phyloP scores from a whole-genome alignment of 139 green algal species.

The Chlorella sp. region DNA sequence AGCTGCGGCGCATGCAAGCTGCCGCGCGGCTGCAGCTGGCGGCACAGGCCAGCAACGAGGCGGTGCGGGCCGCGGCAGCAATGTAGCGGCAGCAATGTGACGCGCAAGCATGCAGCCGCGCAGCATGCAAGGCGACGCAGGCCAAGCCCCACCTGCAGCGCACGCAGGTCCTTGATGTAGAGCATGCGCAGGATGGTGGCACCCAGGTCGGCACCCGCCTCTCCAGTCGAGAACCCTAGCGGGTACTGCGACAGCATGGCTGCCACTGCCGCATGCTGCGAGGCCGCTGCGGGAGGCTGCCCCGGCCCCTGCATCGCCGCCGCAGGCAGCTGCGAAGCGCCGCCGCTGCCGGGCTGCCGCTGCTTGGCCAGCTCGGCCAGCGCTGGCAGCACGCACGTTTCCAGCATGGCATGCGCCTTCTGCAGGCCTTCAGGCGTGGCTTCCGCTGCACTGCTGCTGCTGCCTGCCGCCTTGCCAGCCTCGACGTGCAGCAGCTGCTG shows the following conservation, averaged over 20 bases:
- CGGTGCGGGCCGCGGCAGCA: too few species aligned
- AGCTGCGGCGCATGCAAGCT: too few species aligned
- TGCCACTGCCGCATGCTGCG: conserved; percentile 10
- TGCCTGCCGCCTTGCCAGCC: background rate
- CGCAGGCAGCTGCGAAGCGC: background rate
- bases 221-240: conserved; percentile 45
- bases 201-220: conserved; percentile 57
- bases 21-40: too few species aligned
- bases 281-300: conserved; percentile 12
- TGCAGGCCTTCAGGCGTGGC: conserved; percentile 2
- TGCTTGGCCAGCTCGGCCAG: conserved; percentile 31
- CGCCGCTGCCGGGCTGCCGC: background rate
- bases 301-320: background rate
- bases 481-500: conserved; percentile 23
- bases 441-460: conserved; percentile 10
- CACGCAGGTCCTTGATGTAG: conserved; percentile 69
- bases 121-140: too few species aligned
- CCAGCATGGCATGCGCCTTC: conserved; percentile 8
- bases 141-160: conserved; percentile 45
- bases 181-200: conserved; percentile 73
- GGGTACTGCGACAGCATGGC: conserved; percentile 45
- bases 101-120: too few species aligned
- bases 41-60: too few species aligned
- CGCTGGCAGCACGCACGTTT: conserved; percentile 36
- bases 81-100: too few species aligned